Evolutionary conservation across 2,329 filamentous ascomycete species (phyloP).

Genomic region (Trichoderma hamatum): DNA sequence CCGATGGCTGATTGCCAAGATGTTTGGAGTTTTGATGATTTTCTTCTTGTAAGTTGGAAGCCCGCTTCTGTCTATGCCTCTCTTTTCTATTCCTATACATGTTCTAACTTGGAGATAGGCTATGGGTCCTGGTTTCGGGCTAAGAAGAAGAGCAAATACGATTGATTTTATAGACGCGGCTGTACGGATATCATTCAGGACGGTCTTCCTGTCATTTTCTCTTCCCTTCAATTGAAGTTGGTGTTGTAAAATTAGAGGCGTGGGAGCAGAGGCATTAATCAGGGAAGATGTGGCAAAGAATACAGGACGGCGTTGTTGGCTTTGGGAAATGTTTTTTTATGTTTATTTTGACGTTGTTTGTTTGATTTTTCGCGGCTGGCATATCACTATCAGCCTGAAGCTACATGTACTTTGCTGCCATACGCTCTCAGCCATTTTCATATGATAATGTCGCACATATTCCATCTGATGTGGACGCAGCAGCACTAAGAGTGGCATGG

Average conservation of each 20-base stretch:
- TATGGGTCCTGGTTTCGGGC: constrained; percentile 47
- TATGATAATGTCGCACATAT: constrained; percentile 7
- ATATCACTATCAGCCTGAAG: not conserved
- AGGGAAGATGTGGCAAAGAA: not conserved
- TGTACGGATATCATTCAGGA: constrained; percentile 22
- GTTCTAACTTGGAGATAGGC: constrained; percentile 34
- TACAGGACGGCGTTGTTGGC: constrained; percentile 17
- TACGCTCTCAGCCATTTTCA: not conserved
- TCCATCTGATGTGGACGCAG: not conserved
- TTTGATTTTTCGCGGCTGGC: not conserved
- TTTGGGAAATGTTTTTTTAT: not conserved
- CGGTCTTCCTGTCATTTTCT: not conserved
- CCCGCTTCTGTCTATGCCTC: not conserved
- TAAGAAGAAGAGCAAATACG: constrained; percentile 30
- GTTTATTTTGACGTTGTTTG: not conserved
- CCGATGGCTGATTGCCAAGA: constrained; percentile 87
- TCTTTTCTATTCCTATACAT: not conserved
- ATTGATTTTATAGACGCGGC: constrained; percentile 8
- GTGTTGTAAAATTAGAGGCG: constrained; percentile 22
- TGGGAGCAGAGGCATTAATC: constrained; percentile 8
- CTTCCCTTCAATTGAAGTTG: not conserved
- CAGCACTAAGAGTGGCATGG: not conserved
- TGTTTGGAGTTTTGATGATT: constrained; percentile 85
- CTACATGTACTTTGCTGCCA: not conserved
- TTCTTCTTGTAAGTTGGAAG: constrained; percentile 67